phyloP scores from a whole-genome alignment of 2,329 filamentous ascomycete species.

The Ophiostoma piceae region DNA sequence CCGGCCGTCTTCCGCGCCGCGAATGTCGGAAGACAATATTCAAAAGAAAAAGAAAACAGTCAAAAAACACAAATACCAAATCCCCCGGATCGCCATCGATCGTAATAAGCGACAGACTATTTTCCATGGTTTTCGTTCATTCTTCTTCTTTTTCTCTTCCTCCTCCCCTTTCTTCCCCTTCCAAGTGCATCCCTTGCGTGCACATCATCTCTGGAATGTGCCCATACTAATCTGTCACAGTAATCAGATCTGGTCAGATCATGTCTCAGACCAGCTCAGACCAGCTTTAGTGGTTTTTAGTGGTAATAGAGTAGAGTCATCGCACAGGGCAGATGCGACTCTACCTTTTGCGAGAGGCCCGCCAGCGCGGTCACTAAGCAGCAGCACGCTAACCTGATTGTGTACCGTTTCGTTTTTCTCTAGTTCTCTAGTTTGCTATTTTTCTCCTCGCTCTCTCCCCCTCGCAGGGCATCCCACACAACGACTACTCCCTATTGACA shows the following conservation, averaged over 20 bases:
- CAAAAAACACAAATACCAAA: neutral
- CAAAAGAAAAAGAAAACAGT: neutral
- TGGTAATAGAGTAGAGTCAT: neutral
- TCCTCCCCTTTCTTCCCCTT: neutral
- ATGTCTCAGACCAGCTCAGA: neutral
- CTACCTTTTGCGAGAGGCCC: neutral
- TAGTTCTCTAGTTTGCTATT: no score
- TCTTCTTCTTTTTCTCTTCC: neutral
- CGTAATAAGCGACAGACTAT: slow-evolving; percentile 4
- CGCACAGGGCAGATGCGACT: neutral
- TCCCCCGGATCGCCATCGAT: slow-evolving; percentile 10
- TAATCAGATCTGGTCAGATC: neutral
- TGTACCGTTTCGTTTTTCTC: neutral
- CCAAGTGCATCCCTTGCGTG: neutral
- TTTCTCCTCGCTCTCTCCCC: no score
- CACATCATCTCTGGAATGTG: neutral
- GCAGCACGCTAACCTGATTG: neutral
- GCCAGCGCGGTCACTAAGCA: neutral
- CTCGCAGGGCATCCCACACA: no score
- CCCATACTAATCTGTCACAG: no score
- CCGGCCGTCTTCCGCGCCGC: neutral
- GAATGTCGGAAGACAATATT: no score
- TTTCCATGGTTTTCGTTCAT: neutral
- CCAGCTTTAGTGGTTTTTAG: no score
- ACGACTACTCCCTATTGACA: no score